Conservation (phyloP, 495 filamentous ascomycete genomes). For the Wilcoxina mikolae region DNA sequence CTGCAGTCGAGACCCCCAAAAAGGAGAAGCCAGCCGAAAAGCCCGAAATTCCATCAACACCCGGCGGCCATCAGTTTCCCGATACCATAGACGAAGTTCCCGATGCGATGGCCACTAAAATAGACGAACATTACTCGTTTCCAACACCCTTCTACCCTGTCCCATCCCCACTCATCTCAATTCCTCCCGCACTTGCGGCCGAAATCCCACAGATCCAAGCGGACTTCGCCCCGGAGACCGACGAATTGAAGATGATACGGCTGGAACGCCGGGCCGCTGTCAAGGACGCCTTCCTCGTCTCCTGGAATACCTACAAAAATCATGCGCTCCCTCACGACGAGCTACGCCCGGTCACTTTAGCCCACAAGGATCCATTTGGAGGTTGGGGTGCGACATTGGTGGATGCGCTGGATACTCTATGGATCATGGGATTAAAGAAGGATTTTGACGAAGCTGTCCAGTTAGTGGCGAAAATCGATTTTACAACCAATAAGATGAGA, state of each 20-base stretch:
- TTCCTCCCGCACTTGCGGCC: conserved; percentile 57
- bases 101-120: background rate
- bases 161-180: conserved; percentile 49
- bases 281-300: conserved; percentile 49
- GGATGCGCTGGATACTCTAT: conserved; percentile 83
- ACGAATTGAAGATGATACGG: conserved; percentile 45
- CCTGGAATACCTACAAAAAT: conserved; percentile 62
- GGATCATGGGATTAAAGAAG: conserved; percentile 84
- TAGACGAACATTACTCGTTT: conserved; percentile 1
- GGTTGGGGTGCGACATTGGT: conserved; percentile 93
- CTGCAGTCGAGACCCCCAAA: background rate
- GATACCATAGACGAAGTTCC: background rate
- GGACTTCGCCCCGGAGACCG: conserved; percentile 48
- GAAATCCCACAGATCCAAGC: conserved; percentile 63
- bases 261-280: conserved; percentile 51
- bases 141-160: conserved; percentile 59
- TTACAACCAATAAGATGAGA: conserved; percentile 50
- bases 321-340: conserved; percentile 74
- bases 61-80: background rate
- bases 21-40: background rate
- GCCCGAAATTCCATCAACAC: background rate
- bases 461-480: conserved; percentile 69
- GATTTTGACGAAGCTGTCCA: conserved; percentile 80
- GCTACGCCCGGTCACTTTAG: conserved; percentile 48
- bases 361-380: conserved; percentile 60